Base-by-base conservation (phyloP, 2,329 filamentous ascomycete genomes). In the Colletotrichum caudatum region DNA sequence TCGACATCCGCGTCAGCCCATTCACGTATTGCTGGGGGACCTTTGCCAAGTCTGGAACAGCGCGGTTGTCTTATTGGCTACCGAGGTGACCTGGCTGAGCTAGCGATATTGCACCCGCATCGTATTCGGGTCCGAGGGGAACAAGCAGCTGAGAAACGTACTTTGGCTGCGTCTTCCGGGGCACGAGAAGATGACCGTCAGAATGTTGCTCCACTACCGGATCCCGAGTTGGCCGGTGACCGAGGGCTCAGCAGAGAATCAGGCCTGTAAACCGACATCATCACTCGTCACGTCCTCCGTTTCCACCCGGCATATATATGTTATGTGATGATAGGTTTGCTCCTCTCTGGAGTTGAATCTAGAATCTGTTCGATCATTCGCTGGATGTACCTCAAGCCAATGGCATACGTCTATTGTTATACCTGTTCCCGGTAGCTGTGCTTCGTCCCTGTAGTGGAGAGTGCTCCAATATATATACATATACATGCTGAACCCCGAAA, bases 1-100 rank as follows among this genome's bases (percentile, higher is more conserved):
- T 48, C 33, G 16, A 35, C 26, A 63, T 68, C 64, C 69, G 69
- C n/a, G 39, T 71, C 68, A 41, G 29, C 51, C 51, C 64, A 71
- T 71, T 54, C 11, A 20, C n/a, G 29, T 51, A 18, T 20, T 54
- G 6, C 29, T 35, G 37, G 33, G 39, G 33, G 53, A 56, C 26
- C 2, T 5, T 6, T 39, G 56, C 56, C 63, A 60, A 48, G 48
- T 50, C 26, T 48, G 53, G 39, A 26, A 14, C 18, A 18, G 18
- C 12, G 16, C 2, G 1, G 9, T n/a, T 14, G n/a, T 61, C 26
- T 41, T 29, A 70, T 66, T 70, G 67, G 67, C 23, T 1, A 20
- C 8, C 11, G 18, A 12, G 5, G 11, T 16, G 23, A 20, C 18
- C 4, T 41, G 37, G 20, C 33, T 26, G 35, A 9, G 23, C 63